Conservation (phyloP, 192 early-diverging fungal species). For the Paraglomus brasilianum region DNA sequence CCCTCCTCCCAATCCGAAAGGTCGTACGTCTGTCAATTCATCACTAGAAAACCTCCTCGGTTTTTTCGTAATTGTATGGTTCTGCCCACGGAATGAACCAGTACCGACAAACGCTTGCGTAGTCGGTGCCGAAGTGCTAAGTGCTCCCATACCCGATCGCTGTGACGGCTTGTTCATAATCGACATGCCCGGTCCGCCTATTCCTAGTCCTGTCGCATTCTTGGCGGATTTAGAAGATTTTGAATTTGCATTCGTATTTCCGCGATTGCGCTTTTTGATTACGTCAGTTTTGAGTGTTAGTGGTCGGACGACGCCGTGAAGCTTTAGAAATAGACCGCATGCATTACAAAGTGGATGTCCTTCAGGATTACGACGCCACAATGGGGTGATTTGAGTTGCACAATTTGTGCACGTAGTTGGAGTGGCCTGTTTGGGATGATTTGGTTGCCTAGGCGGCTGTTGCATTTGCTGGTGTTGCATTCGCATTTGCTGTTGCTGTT, state of each 20-base stretch:
- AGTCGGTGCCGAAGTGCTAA: not conserved
- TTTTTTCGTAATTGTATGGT: slow-evolving; percentile 35
- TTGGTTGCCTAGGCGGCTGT: not conserved
- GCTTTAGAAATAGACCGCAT: slow-evolving; percentile 93
- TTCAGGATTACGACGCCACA: slow-evolving; percentile 91
- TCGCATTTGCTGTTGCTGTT: slow-evolving; percentile 27
- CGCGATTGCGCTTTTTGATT: slow-evolving; percentile 88
- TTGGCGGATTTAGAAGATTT: slow-evolving; percentile 22
- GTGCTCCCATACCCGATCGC: no score
- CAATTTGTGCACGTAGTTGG: slow-evolving; percentile 80
- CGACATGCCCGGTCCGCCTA: slow-evolving; percentile 13
- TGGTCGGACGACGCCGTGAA: slow-evolving; percentile 88
- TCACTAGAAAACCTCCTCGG: slow-evolving; percentile 43
- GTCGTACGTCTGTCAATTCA: not conserved
- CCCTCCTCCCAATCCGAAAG: no score
- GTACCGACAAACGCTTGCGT: not conserved
- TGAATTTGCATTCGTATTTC: slow-evolving; percentile 2
- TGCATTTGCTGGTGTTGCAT: slow-evolving; percentile 18
- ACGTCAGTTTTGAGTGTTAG: slow-evolving; percentile 86
- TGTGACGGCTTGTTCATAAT: slow-evolving; percentile 21
- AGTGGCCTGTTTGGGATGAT: slow-evolving; percentile 36
- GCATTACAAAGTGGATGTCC: slow-evolving; percentile 96
- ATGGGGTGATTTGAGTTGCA: slow-evolving; percentile 82
- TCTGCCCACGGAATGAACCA: not conserved
- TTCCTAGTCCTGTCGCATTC: slow-evolving; percentile 1